These are phyloP conservation scores for Cetradonia linearis DNA, from an alignment of 495 filamentous ascomycete genomes.

Conservation along the genomic window DNA sequence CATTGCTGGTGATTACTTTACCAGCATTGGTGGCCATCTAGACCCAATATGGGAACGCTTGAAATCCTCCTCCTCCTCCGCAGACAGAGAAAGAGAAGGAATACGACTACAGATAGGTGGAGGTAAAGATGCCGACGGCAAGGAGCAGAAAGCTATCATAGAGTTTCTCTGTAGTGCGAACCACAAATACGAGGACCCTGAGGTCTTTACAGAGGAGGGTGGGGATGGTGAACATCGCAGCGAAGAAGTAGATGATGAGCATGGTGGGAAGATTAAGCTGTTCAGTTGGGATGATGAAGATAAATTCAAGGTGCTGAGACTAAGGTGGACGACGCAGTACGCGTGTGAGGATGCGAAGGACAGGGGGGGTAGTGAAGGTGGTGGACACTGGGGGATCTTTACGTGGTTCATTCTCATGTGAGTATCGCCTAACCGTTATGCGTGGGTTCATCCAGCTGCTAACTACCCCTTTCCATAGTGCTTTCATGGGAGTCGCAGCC, in stretches of 20 bases:
- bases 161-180: conserved; percentile 62
- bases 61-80: conserved; percentile 43
- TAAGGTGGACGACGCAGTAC: conserved; percentile 79
- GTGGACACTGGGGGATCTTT: conserved; percentile 78
- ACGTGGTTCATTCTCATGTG: conserved; percentile 96
- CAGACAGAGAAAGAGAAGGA: conserved; percentile 56
- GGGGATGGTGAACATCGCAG: conserved; percentile 28
- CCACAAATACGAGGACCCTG: conserved; percentile 15
- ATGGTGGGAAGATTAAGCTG: conserved; percentile 55
- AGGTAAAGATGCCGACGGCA: conserved; percentile 41
- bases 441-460: neutral
- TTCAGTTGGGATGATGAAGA: conserved; percentile 53
- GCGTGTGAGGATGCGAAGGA: conserved; percentile 63
- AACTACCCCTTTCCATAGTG: conserved; percentile 34
- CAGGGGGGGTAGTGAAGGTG: conserved; percentile 26
- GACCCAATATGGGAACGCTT: conserved; percentile 54
- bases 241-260: conserved; percentile 29
- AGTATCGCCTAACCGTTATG: conserved; percentile 30
- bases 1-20: conserved; percentile 59
- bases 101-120: conserved; percentile 61
- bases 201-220: conserved; percentile 28
- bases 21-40: conserved; percentile 42
- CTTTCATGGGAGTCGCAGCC: conserved; percentile 74
- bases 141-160: conserved; percentile 53
- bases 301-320: conserved; percentile 45